These are phyloP conservation scores for Calocybe cyanea DNA, from an alignment of 768 basidiomycete genomes.

Conservation along the genomic window DNA sequence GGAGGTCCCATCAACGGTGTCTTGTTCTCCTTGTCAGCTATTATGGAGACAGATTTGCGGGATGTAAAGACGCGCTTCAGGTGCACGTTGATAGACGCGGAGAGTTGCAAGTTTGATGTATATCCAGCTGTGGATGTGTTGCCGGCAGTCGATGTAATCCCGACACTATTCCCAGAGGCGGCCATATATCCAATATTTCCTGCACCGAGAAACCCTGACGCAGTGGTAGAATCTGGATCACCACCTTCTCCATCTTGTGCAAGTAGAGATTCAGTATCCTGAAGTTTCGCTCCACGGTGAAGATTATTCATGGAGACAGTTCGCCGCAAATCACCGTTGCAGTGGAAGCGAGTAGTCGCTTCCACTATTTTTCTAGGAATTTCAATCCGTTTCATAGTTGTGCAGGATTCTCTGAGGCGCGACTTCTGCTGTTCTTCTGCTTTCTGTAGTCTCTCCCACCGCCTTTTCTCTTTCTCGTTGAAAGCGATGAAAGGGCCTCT, in stretches of 20 bases:
- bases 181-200: slow-evolving; percentile 64
- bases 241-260: slow-evolving; percentile 43
- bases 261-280: slow-evolving; percentile 24
- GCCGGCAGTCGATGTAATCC: slow-evolving; percentile 86
- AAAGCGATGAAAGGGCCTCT: slow-evolving; percentile 74
- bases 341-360: slow-evolving; percentile 25
- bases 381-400: slow-evolving; percentile 28
- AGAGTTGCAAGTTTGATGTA: slow-evolving; percentile 43
- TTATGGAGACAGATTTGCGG: slow-evolving; percentile 39
- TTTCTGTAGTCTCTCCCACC: slow-evolving; percentile 59
- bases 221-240: slow-evolving; percentile 53
- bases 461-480: slow-evolving; percentile 66
- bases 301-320: slow-evolving; percentile 75
- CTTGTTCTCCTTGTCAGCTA: slow-evolving; percentile 21
- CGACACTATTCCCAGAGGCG: slow-evolving; percentile 94
- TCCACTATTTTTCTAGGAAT: slow-evolving; percentile 36
- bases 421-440: slow-evolving; percentile 42
- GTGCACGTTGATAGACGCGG: slow-evolving; percentile 50
- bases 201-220: slow-evolving; percentile 69
- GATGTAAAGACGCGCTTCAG: slow-evolving; percentile 68
- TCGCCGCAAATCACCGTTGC: slow-evolving; percentile 59
- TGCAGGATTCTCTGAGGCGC: slow-evolving; percentile 30
- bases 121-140: slow-evolving; percentile 69
- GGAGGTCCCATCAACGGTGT: slow-evolving; percentile 68
- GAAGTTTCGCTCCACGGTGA: slow-evolving; percentile 45